These are phyloP conservation scores for Coniochaeta sp. DNA, from an alignment of 2,329 filamentous ascomycete genomes.

Conservation along the genomic window DNA sequence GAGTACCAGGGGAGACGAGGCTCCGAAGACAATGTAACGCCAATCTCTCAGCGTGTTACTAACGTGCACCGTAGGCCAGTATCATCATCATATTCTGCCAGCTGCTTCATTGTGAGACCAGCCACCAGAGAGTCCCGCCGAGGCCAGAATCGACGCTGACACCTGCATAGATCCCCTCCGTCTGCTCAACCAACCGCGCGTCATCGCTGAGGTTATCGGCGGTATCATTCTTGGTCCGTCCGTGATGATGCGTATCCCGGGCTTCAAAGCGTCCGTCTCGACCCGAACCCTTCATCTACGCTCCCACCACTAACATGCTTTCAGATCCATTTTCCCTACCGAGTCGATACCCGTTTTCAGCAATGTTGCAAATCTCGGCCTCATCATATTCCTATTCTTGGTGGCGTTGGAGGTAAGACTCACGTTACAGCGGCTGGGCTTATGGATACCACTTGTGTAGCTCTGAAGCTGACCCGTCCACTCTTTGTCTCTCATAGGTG, in stretches of 20 bases:
- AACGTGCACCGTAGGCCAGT: constrained; percentile 22
- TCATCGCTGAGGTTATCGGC: constrained; percentile 73
- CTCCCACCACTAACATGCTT: constrained; percentile 12
- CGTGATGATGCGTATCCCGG: constrained; percentile 78
- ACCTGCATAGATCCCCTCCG: constrained; percentile 14
- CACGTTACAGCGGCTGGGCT: background rate
- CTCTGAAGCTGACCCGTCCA: background rate
- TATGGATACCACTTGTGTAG: background rate
- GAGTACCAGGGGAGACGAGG: background rate
- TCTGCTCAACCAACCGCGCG: constrained; percentile 53
- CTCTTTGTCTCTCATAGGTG: constrained; percentile 23
- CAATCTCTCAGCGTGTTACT: background rate
- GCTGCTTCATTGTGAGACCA: constrained; percentile 48
- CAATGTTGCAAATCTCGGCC: constrained; percentile 74
- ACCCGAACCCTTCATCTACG: background rate
- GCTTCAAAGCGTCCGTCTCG: constrained; percentile 47
- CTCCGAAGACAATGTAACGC: background rate
- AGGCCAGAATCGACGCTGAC: background rate
- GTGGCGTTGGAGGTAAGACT: constrained; percentile 62
- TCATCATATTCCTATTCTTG: constrained; percentile 80
- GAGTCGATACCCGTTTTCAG: constrained; percentile 68
- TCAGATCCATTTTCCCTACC: constrained; percentile 61
- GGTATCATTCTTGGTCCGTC: constrained; percentile 80
- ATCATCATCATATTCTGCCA: constrained; percentile 73
- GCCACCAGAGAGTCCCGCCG: background rate